Base-by-base conservation (phyloP, 2,329 filamentous ascomycete species). In the Microdochium bolleyi region DNA sequence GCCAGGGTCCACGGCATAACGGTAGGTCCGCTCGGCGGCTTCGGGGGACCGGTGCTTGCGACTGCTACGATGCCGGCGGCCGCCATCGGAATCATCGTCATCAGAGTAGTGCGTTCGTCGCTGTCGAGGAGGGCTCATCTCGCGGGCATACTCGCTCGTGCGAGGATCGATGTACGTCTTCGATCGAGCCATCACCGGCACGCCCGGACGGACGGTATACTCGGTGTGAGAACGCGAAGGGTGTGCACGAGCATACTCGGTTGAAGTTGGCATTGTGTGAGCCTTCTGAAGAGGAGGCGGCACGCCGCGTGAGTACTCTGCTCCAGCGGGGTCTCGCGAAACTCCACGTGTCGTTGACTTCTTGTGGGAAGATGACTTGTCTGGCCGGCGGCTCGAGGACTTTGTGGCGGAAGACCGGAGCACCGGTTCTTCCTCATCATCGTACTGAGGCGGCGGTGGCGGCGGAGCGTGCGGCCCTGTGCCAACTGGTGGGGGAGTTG, bases 401-500 rank as follows among this genome's bases (percentile, higher is more conserved):
- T 54, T 50, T 27, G 59, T 60, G 16, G 55, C 59, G 16, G 61
- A 57, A 10, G 63, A 60, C 51, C 64, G 60, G 50, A 54, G 62
- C 4, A 50, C 46, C 14, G 49, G 16, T 2, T 66, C 64, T 2
- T 63, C 64, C 2, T 66, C 64, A 1, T 53, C 51, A 3, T 57
- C 49, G 16, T 51, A 49, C 22, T 58, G 56, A 49, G 53, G 57
- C 8, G 54, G 32, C 14, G 53, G 41, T 8, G 53, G 54, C 27
- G 53, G 61, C 2, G 63, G 62, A 19, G 60, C 51, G 27, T 63
- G 63, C 21, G 55, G 54, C 2, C 59, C 52, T 21, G 24, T 9
- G 3, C 58, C 34, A 9, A 63, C 61, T 3, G 65, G 64, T 16
- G 65, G 65, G 2, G 65, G 65, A n/a, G 63, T 66, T n/a, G 64